Conservation (phyloP, 2,329 filamentous ascomycete species). For the Plectosphaerella cucumerina region DNA sequence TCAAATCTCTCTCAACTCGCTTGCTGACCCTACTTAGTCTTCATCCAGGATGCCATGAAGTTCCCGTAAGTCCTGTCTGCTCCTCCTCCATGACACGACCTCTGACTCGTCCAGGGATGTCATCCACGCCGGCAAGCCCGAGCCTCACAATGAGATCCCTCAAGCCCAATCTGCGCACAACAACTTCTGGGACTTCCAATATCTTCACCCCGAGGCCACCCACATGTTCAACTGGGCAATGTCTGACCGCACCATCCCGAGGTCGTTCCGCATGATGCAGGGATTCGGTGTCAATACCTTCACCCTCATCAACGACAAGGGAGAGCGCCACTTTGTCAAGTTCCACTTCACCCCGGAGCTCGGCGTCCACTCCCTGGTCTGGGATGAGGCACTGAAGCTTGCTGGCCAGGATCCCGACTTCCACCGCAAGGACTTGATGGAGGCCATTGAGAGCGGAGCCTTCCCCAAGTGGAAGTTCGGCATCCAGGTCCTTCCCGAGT, state of each 20-base stretch:
- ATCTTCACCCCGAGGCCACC: constrained; percentile 64
- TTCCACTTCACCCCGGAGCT: constrained; percentile 73
- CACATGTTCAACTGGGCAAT: constrained; percentile 80
- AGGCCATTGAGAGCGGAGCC: constrained; percentile 67
- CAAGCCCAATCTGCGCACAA: constrained; percentile 69
- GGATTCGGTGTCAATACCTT: constrained; percentile 82
- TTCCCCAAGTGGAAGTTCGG: constrained; percentile 79
- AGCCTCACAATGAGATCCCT: constrained; percentile 66
- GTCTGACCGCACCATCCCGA: constrained; percentile 69
- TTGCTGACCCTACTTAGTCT: constrained; percentile 46
- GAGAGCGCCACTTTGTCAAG: constrained; percentile 70
- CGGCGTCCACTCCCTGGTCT: constrained; percentile 72
- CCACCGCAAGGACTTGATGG: constrained; percentile 71
- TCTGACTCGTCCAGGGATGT: background rate
- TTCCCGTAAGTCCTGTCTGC: constrained; percentile 52
- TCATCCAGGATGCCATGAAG: constrained; percentile 72
- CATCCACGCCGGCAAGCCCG: constrained; percentile 53
- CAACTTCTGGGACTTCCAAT: constrained; percentile 75
- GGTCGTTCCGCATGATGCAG: constrained; percentile 80
- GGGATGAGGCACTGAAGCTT: constrained; percentile 76
- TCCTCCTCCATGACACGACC: background rate
- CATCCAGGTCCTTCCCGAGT: constrained; percentile 72
- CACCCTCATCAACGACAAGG: constrained; percentile 62
- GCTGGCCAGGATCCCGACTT: constrained; percentile 75
- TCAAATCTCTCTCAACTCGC: too few relatives aligned